Percentiles rank a stretch among this genome's conserved stretches.
Evolutionary conservation across 805 yeast genomes (phyloP).

Genomic region (Henningerozyma blattae): DNA sequence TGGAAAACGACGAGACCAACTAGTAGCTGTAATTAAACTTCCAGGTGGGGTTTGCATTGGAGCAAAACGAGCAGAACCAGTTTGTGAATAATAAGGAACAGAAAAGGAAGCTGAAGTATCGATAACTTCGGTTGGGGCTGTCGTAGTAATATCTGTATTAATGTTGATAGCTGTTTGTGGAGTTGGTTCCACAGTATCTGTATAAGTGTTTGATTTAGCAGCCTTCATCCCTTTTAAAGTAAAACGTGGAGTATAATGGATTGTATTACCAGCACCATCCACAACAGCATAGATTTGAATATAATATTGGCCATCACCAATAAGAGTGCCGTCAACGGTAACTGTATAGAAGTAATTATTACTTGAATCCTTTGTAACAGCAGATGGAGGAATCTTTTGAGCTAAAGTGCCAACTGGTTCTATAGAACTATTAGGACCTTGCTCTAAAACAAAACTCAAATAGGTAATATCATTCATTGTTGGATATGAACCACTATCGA

Average conservation of each 20-base stretch:
- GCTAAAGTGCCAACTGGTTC: constrained; percentile 27
- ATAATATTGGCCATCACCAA: constrained; percentile 57
- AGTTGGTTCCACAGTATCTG: constrained; percentile 32
- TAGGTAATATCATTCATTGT: constrained; percentile 30
- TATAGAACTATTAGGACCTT: constrained; percentile 49
- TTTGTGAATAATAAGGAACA: constrained; percentile 65
- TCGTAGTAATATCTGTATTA: constrained; percentile 16
- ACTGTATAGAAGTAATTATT: constrained; percentile 30
- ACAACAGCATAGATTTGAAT: constrained; percentile 50
- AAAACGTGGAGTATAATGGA: constrained; percentile 61
- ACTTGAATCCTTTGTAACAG: constrained; percentile 14
- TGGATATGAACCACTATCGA: constrained; percentile 41
- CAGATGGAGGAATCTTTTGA: constrained; percentile 17
- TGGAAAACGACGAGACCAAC: constrained; percentile 57
- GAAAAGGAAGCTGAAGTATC: constrained; percentile 40
- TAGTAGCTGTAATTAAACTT: constrained; percentile 47
- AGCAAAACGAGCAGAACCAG: constrained; percentile 70
- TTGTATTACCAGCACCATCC: constrained; percentile 32
- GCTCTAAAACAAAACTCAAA: constrained; percentile 48
- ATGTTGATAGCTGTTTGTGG: constrained; percentile 22
- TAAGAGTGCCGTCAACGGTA: constrained; percentile 30
- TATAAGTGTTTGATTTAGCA: constrained; percentile 26
- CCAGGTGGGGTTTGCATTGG: constrained; percentile 93
- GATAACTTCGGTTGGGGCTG: constrained; percentile 29
- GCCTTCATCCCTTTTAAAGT: constrained; percentile 50